phyloP scores from a whole-genome alignment of 2,329 filamentous ascomycete genomes.

The Pseudopyrenochaeta lycopersici region DNA sequence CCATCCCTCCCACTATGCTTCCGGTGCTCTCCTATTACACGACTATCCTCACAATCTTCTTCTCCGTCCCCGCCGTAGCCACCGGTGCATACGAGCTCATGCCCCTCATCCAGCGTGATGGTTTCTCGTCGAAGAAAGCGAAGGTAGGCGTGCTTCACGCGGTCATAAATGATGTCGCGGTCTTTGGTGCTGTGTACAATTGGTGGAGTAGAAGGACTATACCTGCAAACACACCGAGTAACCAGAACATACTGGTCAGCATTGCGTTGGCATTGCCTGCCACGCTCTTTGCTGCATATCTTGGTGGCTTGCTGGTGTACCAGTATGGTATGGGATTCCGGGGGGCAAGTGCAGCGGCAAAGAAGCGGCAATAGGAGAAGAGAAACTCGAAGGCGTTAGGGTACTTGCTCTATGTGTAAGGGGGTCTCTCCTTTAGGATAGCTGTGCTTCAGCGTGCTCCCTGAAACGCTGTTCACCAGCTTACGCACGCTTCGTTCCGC shows the following conservation, averaged over 20 bases:
- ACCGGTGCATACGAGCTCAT: conserved; percentile 50
- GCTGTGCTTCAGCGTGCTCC: neutral
- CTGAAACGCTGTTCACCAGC: neutral
- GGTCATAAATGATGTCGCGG: conserved; percentile 52
- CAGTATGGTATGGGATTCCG: conserved; percentile 56
- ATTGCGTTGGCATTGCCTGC: conserved; percentile 44
- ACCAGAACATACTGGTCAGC: conserved; percentile 50
- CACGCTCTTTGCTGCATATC: conserved; percentile 52
- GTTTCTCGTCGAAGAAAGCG: conserved; percentile 53
- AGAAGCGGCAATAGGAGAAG: conserved; percentile 37
- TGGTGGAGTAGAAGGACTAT: conserved; percentile 53
- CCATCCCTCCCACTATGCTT: conserved; percentile 40
- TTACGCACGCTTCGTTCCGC: no score
- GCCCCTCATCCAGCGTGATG: conserved; percentile 54
- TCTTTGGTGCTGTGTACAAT: conserved; percentile 51
- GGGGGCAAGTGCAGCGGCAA: conserved; percentile 31
- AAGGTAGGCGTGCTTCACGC: conserved; percentile 55
- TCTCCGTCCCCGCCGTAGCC: conserved; percentile 42
- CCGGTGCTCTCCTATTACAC: conserved; percentile 56
- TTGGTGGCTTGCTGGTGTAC: conserved; percentile 57
- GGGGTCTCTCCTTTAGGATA: neutral
- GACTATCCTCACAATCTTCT: conserved; percentile 51
- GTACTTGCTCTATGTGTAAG: neutral
- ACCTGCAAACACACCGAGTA: conserved; percentile 46
- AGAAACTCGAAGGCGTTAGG: no score